These are phyloP conservation scores for Phytophthora pseudosyringae DNA, from an alignment of 352 stramenopile genomes.

Conservation along the genomic window DNA sequence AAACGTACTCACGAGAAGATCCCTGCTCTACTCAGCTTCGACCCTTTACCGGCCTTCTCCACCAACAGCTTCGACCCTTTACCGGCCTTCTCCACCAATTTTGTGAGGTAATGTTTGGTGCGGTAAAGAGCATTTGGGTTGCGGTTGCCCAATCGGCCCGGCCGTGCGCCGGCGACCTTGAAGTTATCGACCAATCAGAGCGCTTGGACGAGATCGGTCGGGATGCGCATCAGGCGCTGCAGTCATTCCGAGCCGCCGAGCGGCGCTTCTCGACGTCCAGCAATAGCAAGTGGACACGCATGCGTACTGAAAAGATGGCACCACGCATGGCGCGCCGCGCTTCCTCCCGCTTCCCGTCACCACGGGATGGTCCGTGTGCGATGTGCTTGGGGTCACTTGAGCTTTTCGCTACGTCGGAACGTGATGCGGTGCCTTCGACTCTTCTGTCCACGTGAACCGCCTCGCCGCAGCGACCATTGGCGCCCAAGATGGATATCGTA, in stretches of 20 bases:
- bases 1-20: too few species aligned
- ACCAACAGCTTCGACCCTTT: too few species aligned
- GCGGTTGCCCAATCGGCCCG: constrained; percentile 1
- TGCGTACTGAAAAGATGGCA: constrained; percentile 16
- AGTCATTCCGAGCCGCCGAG: too few species aligned
- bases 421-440: constrained; percentile 3
- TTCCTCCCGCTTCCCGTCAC: not conserved
- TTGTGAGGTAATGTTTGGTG: too few species aligned
- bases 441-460: constrained; percentile 9
- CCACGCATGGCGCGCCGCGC: not conserved
- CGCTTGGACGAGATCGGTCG: not conserved
- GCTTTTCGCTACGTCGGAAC: constrained; percentile 18
- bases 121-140: too few species aligned
- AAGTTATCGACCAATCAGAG: constrained; percentile 28
- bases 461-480: constrained; percentile 11
- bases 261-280: not conserved
- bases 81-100: too few species aligned
- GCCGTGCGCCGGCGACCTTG: not conserved
- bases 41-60: too few species aligned
- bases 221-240: constrained; percentile 6
- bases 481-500: constrained; percentile 56
- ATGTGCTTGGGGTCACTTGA: constrained; percentile 17
- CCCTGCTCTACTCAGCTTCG: too few species aligned
- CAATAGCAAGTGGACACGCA: not conserved
- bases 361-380: too few species aligned